These are phyloP conservation scores for Rhodosporidiobolus sp. DNA, from an alignment of 768 basidiomycete genomes.

Conservation along the genomic window DNA sequence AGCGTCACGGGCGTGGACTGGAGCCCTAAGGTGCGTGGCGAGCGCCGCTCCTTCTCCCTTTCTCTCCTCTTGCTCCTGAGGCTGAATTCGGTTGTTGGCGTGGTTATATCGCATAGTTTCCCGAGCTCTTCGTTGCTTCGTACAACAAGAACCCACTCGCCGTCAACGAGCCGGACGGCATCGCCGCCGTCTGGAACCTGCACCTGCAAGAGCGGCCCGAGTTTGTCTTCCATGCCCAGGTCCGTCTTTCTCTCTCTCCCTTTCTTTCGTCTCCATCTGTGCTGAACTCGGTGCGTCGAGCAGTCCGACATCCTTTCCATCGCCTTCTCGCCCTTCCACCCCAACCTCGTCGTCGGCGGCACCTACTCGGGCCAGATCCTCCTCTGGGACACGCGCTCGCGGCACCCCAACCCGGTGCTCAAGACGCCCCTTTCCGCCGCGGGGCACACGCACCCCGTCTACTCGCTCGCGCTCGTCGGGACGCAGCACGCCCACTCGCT, in stretches of 20 bases:
- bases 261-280: too few relatives aligned
- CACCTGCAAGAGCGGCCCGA: slow-evolving; percentile 93
- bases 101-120: slow-evolving; percentile 60
- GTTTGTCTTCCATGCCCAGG: slow-evolving; percentile 97
- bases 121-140: slow-evolving; percentile 88
- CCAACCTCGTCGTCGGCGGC: slow-evolving; percentile 93
- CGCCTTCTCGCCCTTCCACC: slow-evolving; percentile 94
- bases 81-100: neutral
- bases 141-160: slow-evolving; percentile 97
- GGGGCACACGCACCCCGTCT: slow-evolving; percentile 97
- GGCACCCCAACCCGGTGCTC: slow-evolving; percentile 85
- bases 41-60: neutral
- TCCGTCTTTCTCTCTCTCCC: slow-evolving; percentile 49
- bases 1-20: slow-evolving; percentile 96
- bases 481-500: slow-evolving; percentile 98
- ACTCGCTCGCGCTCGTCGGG: slow-evolving; percentile 96
- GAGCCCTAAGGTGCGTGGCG: slow-evolving; percentile 88
- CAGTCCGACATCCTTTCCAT: slow-evolving; percentile 97
- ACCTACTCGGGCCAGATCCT: slow-evolving; percentile 99
- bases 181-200: slow-evolving; percentile 96
- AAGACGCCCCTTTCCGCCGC: slow-evolving; percentile 95
- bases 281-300: neutral
- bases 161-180: slow-evolving; percentile 91
- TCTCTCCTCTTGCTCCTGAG: too few relatives aligned
- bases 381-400: slow-evolving; percentile 92